A percentile compares a stretch with the other conserved stretches of the same genome.
Evolutionary conservation across 306 rosid genomes (phyloP).

Genomic region (Glycine soja): DNA sequence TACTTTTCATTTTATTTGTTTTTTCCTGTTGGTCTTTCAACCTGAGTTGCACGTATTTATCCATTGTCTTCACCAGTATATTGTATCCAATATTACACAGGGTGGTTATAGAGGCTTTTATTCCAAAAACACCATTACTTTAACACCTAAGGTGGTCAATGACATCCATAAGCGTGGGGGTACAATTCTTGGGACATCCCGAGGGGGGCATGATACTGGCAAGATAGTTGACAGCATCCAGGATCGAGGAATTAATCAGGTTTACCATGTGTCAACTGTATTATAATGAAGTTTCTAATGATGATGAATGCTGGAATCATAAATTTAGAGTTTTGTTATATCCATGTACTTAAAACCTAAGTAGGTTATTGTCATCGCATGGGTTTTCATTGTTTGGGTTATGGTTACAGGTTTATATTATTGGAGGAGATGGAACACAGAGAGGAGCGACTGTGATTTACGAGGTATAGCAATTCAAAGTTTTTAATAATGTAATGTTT

Average conservation of each 20-base stretch:
- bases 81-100: slow-evolving; percentile 52
- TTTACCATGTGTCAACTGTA: slow-evolving; percentile 41
- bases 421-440: slow-evolving; percentile 99
- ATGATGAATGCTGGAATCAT: slow-evolving; percentile 36
- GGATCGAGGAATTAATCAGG: slow-evolving; percentile 96
- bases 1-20: not conserved
- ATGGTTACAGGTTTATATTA: slow-evolving; percentile 77
- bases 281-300: slow-evolving; percentile 31
- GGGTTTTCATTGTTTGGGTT: slow-evolving; percentile 39
- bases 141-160: slow-evolving; percentile 89
- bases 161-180: slow-evolving; percentile 98
- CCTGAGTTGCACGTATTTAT: slow-evolving; percentile 37
- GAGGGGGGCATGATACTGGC: slow-evolving; percentile 90
- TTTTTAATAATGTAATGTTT: slow-evolving; percentile 36
- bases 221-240: slow-evolving; percentile 98
- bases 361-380: slow-evolving; percentile 39
- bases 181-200: slow-evolving; percentile 86
- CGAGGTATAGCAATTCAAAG: slow-evolving; percentile 68
- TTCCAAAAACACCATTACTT: slow-evolving; percentile 70
- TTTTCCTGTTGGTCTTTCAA: not conserved
- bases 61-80: slow-evolving; percentile 37
- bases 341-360: slow-evolving; percentile 25
- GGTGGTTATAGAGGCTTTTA: slow-evolving; percentile 97
- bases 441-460: slow-evolving; percentile 88
- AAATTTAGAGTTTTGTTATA: slow-evolving; percentile 22